These are phyloP conservation scores for Daldinia concentrica DNA, from an alignment of 495 filamentous ascomycete genomes.

Conservation along the genomic window DNA sequence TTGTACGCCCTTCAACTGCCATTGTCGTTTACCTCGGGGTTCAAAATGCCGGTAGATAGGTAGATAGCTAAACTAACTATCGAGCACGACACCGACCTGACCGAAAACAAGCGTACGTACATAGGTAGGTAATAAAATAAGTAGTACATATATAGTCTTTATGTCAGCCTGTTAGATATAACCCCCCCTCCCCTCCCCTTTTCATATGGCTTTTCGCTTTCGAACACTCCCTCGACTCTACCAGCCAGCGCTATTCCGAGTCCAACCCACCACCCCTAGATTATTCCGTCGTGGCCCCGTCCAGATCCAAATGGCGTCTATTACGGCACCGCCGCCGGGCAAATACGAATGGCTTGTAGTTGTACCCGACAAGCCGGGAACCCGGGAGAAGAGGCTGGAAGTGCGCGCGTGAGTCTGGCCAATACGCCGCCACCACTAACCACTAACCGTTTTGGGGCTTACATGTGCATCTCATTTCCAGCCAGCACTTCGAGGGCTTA, in stretches of 20 bases:
- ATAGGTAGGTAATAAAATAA: neutral
- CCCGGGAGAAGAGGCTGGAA: constrained; percentile 72
- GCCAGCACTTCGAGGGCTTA: constrained; percentile 66
- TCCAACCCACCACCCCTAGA: constrained; percentile 12
- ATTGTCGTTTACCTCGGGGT: constrained; percentile 26
- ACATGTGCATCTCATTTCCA: constrained; percentile 42
- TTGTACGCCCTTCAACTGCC: constrained; percentile 18
- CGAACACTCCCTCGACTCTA: constrained; percentile 21
- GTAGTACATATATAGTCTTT: neutral
- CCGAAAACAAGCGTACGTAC: constrained; percentile 7
- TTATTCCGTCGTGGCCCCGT: constrained; percentile 30
- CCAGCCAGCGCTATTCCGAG: constrained; percentile 27
- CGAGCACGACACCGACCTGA: constrained; percentile 16
- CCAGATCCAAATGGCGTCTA: constrained; percentile 54
- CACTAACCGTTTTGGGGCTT: constrained; percentile 6
- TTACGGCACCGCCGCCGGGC: constrained; percentile 35
- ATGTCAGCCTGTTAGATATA: constrained; percentile 1
- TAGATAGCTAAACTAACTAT: neutral
- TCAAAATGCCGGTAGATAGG: constrained; percentile 5
- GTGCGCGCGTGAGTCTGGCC: constrained; percentile 69
- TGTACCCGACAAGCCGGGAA: constrained; percentile 76
- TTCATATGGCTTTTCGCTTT: constrained; percentile 28
- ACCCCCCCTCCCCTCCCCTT: neutral
- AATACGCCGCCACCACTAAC: neutral
- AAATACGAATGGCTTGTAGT: constrained; percentile 88